Percentiles rank a stretch among this genome's conserved stretches.
phyloP scores from a whole-genome alignment of 441 rosid species.

The Adansonia rubrostipa region DNA sequence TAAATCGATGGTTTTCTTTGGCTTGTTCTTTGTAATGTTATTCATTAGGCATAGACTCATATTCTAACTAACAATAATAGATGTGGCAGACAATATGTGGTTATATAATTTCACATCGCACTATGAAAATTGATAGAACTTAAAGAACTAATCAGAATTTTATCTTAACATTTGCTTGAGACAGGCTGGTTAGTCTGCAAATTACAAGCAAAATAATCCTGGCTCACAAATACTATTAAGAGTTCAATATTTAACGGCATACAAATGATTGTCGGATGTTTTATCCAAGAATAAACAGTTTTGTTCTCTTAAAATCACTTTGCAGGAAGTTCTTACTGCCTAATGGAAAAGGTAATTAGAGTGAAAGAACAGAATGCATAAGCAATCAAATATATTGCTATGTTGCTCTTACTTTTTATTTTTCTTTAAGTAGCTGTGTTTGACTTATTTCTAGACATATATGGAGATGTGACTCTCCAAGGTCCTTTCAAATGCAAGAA shows the following conservation, averaged over 20 bases:
- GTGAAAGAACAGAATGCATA: not conserved
- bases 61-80: not conserved
- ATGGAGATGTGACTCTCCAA: no score
- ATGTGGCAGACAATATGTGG: not conserved
- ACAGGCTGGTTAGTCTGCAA: not conserved
- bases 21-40: not conserved
- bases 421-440: no score
- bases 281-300: no score
- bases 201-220: not conserved
- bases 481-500: no score
- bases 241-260: not conserved
- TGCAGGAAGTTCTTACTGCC: not conserved
- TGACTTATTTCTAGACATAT: no score
- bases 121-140: not conserved
- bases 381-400: not conserved
- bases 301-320: not conserved
- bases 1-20: not conserved
- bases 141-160: not conserved
- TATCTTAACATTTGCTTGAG: not conserved
- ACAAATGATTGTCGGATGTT: not conserved
- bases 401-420: no score
- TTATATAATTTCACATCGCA: not conserved
- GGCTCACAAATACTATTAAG: not conserved
- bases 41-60: not conserved
- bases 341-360: not conserved